Percentiles rank a stretch among this genome's conserved stretches.
Conservation (phyloP, 78 protist species). For the Dictyostelium intermedium region DNA sequence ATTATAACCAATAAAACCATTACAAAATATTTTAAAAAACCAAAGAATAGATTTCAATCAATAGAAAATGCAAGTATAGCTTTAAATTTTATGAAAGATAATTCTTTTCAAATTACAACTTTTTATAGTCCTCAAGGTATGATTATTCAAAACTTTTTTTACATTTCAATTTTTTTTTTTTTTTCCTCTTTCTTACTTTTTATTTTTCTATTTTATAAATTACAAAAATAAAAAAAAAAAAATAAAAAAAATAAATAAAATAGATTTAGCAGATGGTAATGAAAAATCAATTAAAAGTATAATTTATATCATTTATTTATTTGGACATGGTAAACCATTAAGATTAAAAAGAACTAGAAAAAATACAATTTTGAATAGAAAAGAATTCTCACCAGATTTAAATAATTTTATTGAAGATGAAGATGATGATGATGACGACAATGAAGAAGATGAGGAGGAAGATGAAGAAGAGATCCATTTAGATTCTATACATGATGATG, state of each 20-base stretch:
- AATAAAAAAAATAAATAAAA: too few relatives aligned
- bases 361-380: neutral
- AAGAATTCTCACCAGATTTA: neutral
- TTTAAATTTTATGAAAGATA: constrained; percentile 31
- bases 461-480: neutral
- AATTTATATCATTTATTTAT: constrained; percentile 54
- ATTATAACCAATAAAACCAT: constrained; percentile 10
- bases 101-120: neutral
- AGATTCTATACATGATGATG: neutral
- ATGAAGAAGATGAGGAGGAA: neutral
- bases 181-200: neutral
- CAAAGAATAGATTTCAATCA: constrained; percentile 48
- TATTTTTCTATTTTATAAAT: neutral
- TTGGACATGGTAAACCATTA: neutral
- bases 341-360: neutral
- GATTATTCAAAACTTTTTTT: too few relatives aligned
- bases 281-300: constrained; percentile 49
- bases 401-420: neutral
- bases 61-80: constrained; percentile 68
- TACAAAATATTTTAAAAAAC: constrained; percentile 6
- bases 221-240: too few relatives aligned
- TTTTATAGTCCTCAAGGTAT: constrained; percentile 55
- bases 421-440: neutral
- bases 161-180: neutral
- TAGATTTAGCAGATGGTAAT: constrained; percentile 66